These are phyloP conservation scores for Verticillium klebahnii DNA, from an alignment of 2,329 filamentous ascomycete genomes.

Conservation along the genomic window DNA sequence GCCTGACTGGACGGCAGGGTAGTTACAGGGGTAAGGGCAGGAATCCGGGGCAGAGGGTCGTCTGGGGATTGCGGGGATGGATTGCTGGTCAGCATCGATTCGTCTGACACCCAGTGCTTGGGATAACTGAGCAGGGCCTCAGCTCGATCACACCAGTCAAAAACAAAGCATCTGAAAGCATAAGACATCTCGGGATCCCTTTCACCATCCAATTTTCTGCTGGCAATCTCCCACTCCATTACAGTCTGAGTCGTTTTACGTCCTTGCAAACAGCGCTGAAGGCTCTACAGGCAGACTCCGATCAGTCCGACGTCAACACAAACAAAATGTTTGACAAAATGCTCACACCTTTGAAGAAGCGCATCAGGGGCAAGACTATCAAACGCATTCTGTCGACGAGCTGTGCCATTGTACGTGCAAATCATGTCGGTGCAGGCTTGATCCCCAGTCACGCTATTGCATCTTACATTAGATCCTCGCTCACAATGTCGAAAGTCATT, in stretches of 20 bases:
- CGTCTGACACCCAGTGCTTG: no score
- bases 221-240: neutral
- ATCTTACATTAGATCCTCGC: neutral
- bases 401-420: neutral
- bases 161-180: neutral
- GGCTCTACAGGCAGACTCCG: no score
- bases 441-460: no score
- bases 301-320: no score
- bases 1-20: no score
- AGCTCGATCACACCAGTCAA: neutral
- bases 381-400: neutral
- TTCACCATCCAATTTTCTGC: neutral
- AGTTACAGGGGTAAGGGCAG: neutral
- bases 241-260: neutral
- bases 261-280: no score
- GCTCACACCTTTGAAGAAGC: neutral
- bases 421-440: no score
- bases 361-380: conserved; percentile 1
- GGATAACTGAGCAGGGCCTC: no score
- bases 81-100: neutral
- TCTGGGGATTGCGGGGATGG: neutral
- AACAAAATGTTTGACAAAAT: neutral
- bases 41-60: neutral
- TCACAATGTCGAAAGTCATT: conserved; percentile 4
- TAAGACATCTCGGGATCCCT: neutral